These are phyloP conservation scores for Phytophthora quininea DNA, from an alignment of 352 stramenopile genomes.

Conservation along the genomic window DNA sequence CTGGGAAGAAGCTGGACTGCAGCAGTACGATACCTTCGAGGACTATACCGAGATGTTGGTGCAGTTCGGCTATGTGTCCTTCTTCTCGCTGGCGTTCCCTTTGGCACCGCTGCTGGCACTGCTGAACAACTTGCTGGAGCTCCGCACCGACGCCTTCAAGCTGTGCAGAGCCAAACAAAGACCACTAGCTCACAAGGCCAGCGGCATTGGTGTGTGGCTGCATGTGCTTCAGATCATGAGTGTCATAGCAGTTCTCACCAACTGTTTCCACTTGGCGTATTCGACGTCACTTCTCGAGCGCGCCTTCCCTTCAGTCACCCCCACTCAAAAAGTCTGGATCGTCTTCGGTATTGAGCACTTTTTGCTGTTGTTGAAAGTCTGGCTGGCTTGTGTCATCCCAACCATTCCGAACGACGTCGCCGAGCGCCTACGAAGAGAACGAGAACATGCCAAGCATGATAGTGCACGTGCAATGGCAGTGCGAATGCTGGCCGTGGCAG, in stretches of 20 bases:
- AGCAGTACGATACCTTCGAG: constrained; percentile 94
- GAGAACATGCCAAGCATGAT: constrained; percentile 70
- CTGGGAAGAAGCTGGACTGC: constrained; percentile 92
- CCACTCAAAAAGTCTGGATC: constrained; percentile 75
- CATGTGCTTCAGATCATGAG: constrained; percentile 95
- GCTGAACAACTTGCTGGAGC: constrained; percentile 93
- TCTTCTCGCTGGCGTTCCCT: constrained; percentile 95
- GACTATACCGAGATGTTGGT: constrained; percentile 95
- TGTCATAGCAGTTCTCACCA: constrained; percentile 95
- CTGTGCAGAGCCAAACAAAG: constrained; percentile 92
- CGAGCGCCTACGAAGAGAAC: constrained; percentile 54
- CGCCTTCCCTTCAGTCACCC: constrained; percentile 31
- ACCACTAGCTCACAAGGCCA: constrained; percentile 92
- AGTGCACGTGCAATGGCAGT: constrained; percentile 68
- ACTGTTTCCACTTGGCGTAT: constrained; percentile 94
- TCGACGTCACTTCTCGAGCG: constrained; percentile 76
- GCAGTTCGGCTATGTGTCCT: constrained; percentile 96
- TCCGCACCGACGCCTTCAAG: constrained; percentile 95
- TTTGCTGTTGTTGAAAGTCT: constrained; percentile 69
- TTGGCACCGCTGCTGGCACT: constrained; percentile 94
- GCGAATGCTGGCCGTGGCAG: constrained; percentile 21
- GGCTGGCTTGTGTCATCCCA: constrained; percentile 63
- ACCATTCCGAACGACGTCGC: constrained; percentile 59
- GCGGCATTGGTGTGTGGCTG: constrained; percentile 90
- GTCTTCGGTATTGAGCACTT: constrained; percentile 79